Evolutionary conservation across 306 rosid genomes (phyloP).

Genomic region (Pyrus betulifolia): DNA sequence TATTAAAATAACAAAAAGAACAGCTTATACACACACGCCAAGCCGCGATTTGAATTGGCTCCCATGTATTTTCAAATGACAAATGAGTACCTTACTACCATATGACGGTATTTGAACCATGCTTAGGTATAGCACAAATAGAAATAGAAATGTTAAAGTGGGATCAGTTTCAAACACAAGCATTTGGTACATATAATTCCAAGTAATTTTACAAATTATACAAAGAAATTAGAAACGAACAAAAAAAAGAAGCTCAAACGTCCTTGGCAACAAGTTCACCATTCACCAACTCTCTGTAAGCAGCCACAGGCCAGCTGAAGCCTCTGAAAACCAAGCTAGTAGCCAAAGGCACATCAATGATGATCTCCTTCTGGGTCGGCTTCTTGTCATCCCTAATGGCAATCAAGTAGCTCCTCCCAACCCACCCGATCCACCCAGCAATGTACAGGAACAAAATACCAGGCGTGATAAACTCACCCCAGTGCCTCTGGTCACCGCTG

Average conservation of each 20-base stretch:
- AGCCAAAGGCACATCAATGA: slow-evolving; percentile 88
- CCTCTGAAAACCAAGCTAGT: slow-evolving; percentile 67
- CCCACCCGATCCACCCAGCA: slow-evolving; percentile 99
- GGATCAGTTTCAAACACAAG: slow-evolving; percentile 6
- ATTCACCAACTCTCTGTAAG: slow-evolving; percentile 69
- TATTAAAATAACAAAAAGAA: no score
- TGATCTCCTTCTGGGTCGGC: slow-evolving; percentile 92
- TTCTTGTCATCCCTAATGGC: slow-evolving; percentile 84
- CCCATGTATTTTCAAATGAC: background rate
- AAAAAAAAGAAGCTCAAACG: slow-evolving; percentile 27
- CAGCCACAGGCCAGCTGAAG: slow-evolving; percentile 91
- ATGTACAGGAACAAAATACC: slow-evolving; percentile 81
- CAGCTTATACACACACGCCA: background rate
- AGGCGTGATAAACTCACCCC: slow-evolving; percentile 95
- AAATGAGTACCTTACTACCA: background rate
- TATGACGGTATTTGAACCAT: background rate
- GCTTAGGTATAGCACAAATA: background rate
- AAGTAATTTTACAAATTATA: slow-evolving; percentile 18
- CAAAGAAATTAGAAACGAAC: slow-evolving; percentile 9
- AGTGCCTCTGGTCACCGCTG: slow-evolving; percentile 96
- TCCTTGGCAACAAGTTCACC: slow-evolving; percentile 96
- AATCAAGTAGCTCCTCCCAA: slow-evolving; percentile 89
- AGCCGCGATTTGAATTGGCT: background rate
- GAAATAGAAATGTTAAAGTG: background rate
- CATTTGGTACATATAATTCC: slow-evolving; percentile 8